Percentiles rank a stretch among this genome's conserved stretches.
Evolutionary conservation across 1,284 basidiomycete genomes (phyloP).

Genomic region (Prillingera fragicola): DNA sequence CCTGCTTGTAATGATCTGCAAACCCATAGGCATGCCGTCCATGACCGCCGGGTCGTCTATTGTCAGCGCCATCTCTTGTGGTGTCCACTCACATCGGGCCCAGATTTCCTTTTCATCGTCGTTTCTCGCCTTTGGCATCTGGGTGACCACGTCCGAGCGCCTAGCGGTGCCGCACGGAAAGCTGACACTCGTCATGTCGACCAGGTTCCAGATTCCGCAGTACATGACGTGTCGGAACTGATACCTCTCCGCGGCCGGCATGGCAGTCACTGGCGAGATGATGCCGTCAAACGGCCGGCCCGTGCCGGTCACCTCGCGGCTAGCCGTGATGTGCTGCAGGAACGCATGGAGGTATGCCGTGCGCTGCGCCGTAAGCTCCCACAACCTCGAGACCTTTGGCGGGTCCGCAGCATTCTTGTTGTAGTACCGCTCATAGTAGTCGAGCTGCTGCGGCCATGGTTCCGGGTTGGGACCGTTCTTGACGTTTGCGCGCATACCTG

Average conservation of each 20-base stretch:
- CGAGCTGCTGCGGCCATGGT: constrained; percentile 21
- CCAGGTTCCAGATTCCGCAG: constrained; percentile 29
- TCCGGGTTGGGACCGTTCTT: constrained; percentile 18
- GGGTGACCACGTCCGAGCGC: constrained; percentile 53
- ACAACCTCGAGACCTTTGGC: constrained; percentile 21
- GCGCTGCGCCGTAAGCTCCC: constrained; percentile 22
- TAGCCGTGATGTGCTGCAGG: constrained; percentile 24
- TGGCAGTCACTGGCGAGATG: constrained; percentile 21
- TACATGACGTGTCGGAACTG: constrained; percentile 21
- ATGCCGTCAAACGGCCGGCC: constrained; percentile 32
- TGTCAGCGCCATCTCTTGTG: background rate
- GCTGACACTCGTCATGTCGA: constrained; percentile 46
- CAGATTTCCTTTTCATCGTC: constrained; percentile 52
- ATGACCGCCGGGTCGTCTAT: constrained; percentile 58
- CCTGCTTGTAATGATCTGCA: constrained; percentile 63
- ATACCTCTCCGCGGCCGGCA: constrained; percentile 18
- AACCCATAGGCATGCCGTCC: constrained; percentile 57
- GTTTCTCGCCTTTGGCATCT: constrained; percentile 47
- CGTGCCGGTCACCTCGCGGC: constrained; percentile 18
- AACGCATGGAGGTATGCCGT: constrained; percentile 19
- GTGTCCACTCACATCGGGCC: constrained; percentile 53
- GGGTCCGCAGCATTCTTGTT: constrained; percentile 6
- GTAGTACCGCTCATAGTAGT: constrained; percentile 15
- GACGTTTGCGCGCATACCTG: constrained; percentile 22
- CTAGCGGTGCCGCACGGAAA: constrained; percentile 63